These are phyloP conservation scores for Craspedostauros australis DNA, from an alignment of 108 stramenopile genomes.

Conservation along the genomic window DNA sequence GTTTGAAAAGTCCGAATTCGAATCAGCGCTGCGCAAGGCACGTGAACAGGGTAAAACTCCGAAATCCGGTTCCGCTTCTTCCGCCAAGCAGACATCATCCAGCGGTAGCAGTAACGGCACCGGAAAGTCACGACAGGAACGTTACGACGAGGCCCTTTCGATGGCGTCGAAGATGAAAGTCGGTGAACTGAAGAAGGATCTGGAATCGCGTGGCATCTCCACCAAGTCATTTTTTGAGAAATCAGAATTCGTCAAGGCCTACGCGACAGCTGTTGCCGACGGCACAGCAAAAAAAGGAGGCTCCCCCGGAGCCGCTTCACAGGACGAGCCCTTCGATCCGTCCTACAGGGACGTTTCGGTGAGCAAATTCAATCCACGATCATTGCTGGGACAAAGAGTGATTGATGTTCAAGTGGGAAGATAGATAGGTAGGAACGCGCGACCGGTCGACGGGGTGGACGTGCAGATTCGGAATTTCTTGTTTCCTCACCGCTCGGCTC, in stretches of 20 bases:
- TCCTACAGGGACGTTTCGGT: slow-evolving; percentile 59
- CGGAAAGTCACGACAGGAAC: slow-evolving; percentile 25
- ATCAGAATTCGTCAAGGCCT: slow-evolving; percentile 68
- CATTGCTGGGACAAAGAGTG: slow-evolving; percentile 21
- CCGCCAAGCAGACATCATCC: too few species aligned
- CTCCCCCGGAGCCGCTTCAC: too few species aligned
- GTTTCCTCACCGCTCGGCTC: too few species aligned
- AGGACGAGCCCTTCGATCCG: slow-evolving; percentile 58
- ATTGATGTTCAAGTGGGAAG: too few species aligned
- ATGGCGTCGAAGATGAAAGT: slow-evolving; percentile 52
- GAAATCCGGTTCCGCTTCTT: too few species aligned
- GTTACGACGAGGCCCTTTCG: slow-evolving; percentile 50
- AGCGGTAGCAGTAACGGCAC: too few species aligned
- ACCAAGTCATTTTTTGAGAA: slow-evolving; percentile 77
- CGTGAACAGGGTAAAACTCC: slow-evolving; percentile 44
- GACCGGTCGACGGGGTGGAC: too few species aligned
- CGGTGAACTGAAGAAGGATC: slow-evolving; percentile 57
- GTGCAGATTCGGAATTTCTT: too few species aligned
- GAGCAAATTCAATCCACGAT: slow-evolving; percentile 33
- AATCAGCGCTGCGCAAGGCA: slow-evolving; percentile 47
- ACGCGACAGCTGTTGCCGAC: slow-evolving; percentile 66
- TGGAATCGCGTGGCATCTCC: slow-evolving; percentile 57
- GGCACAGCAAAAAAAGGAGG: slow-evolving; percentile 25
- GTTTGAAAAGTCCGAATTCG: slow-evolving; percentile 69
- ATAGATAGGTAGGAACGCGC: too few species aligned